Conservation (phyloP, 225 moss, liverwort and hornwort species). For the Lunularia cruciata region DNA sequence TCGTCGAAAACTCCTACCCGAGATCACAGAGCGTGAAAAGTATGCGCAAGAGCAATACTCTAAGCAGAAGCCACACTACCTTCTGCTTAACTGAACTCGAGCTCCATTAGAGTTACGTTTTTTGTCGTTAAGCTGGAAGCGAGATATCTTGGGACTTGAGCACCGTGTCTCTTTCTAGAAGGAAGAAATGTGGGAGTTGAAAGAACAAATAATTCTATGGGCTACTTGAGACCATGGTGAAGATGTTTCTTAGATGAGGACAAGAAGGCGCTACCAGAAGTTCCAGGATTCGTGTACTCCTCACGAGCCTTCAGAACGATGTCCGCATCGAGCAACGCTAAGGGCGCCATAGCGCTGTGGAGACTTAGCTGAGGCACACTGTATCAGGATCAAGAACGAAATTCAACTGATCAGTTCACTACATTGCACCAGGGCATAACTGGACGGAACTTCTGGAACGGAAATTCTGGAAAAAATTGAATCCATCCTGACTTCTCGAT, state of each 20-base stretch:
- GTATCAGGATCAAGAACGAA: too few species aligned
- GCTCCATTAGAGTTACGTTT: neutral
- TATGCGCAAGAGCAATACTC: neutral
- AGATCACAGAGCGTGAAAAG: neutral
- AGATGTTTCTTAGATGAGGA: neutral
- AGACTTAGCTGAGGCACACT: neutral
- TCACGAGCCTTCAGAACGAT: slow-evolving; percentile 54
- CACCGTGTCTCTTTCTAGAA: neutral
- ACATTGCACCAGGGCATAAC: too few species aligned
- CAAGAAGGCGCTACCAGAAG: slow-evolving; percentile 44
- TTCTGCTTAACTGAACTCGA: too few species aligned
- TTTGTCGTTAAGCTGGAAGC: neutral
- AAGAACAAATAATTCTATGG: neutral
- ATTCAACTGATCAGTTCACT: too few species aligned
- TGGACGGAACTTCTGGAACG: too few species aligned
- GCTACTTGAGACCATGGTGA: too few species aligned
- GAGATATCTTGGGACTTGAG: too few species aligned
- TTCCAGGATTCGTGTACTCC: slow-evolving; percentile 40
- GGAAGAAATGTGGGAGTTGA: neutral
- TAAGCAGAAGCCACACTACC: neutral
- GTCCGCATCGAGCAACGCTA: slow-evolving; percentile 56
- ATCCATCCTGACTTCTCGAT: too few species aligned
- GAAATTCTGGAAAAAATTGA: too few species aligned
- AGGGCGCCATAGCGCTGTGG: slow-evolving; percentile 31
- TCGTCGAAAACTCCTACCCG: neutral